Evolutionary conservation across 441 rosid genomes (phyloP).

Genomic region (Pelargonium citronellum): DNA sequence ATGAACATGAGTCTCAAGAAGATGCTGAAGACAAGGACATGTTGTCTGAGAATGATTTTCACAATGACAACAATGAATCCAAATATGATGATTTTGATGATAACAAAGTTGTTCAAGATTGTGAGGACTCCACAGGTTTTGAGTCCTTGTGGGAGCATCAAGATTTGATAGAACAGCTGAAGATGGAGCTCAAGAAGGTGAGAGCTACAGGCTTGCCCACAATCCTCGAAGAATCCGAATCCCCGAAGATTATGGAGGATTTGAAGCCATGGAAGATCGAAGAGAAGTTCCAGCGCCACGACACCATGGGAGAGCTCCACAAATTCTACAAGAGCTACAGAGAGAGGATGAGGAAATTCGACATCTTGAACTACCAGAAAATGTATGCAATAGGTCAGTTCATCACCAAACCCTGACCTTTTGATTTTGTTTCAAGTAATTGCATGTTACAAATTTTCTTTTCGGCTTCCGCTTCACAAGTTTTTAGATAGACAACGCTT

Average conservation of each 20-base stretch:
- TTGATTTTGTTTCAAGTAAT: neutral
- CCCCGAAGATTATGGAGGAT: constrained; percentile 64
- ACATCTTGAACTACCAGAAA: constrained; percentile 83
- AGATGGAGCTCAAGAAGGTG: constrained; percentile 78
- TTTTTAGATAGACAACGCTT: too few relatives aligned
- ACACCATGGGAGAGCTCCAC: constrained; percentile 69
- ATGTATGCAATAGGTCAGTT: constrained; percentile 78
- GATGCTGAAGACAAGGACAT: constrained; percentile 13
- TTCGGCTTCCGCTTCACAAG: neutral
- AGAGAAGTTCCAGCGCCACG: constrained; percentile 51
- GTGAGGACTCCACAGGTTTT: constrained; percentile 38
- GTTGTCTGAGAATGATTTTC: neutral
- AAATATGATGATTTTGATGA: too few relatives aligned
- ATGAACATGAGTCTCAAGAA: constrained; percentile 13
- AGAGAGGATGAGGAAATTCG: constrained; percentile 80
- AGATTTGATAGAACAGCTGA: constrained; percentile 77
- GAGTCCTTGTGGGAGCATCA: constrained; percentile 89
- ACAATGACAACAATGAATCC: too few relatives aligned
- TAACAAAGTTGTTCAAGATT: neutral
- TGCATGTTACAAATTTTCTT: neutral
- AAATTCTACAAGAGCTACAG: constrained; percentile 77
- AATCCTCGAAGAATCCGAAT: constrained; percentile 64
- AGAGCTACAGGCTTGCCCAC: constrained; percentile 79
- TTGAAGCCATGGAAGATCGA: constrained; percentile 90
- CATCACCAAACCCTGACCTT: neutral